phyloP scores from a whole-genome alignment of 176 grass and related monocot species.

The Carex scoparia region DNA sequence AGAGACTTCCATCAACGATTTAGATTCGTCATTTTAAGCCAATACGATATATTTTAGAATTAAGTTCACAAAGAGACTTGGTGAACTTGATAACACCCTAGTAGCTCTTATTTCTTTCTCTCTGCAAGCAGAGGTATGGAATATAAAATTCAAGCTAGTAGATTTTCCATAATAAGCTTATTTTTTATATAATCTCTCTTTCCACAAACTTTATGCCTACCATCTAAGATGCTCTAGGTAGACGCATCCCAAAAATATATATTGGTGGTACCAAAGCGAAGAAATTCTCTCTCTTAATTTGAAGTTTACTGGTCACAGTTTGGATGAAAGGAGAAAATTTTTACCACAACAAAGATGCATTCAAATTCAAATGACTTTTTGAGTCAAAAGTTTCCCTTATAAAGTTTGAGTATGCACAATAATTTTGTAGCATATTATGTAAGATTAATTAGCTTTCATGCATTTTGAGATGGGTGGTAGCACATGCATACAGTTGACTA shows the following conservation, averaged over 20 bases:
- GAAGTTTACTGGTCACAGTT: background rate
- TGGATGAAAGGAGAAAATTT: background rate
- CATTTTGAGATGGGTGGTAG: too few relatives aligned
- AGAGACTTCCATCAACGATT: too few relatives aligned
- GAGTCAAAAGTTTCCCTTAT: background rate
- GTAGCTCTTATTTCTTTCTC: background rate
- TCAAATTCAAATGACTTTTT: background rate
- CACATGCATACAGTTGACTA: too few relatives aligned
- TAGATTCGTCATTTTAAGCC: too few relatives aligned
- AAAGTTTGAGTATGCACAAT: background rate
- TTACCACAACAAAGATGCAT: background rate
- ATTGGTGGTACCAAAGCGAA: background rate
- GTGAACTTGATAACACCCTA: too few relatives aligned
- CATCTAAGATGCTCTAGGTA: background rate
- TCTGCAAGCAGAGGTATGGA: background rate
- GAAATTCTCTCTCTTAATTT: background rate
- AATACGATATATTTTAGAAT: too few relatives aligned
- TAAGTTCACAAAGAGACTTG: too few relatives aligned
- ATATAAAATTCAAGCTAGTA: background rate
- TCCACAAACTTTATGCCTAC: background rate
- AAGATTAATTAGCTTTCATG: too few relatives aligned
- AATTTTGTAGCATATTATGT: too few relatives aligned
- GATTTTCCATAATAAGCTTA: background rate
- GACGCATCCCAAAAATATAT: background rate
- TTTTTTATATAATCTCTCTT: slow-evolving; percentile 10